These are phyloP conservation scores for Cordyceps farinosa DNA, from an alignment of 2,329 filamentous ascomycete species.

Conservation along the genomic window DNA sequence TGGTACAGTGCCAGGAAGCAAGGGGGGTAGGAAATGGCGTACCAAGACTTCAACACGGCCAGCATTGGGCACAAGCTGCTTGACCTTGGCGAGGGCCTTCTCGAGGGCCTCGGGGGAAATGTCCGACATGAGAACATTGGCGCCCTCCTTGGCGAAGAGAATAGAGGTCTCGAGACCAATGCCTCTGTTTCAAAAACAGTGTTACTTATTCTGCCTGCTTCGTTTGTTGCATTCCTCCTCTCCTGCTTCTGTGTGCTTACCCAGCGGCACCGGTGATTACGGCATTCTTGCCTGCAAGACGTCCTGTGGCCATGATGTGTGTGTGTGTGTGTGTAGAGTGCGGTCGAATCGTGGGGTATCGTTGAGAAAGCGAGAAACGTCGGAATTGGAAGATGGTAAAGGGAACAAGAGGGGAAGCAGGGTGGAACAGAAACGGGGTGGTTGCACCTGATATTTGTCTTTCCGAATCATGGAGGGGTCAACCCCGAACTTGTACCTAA, in stretches of 20 bases:
- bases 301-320: slow-evolving; percentile 34
- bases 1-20: background rate
- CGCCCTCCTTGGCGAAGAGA: slow-evolving; percentile 85
- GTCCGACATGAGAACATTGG: slow-evolving; percentile 79
- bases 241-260: slow-evolving; percentile 48
- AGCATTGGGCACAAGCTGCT: slow-evolving; percentile 63
- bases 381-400: background rate
- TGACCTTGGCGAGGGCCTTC: slow-evolving; percentile 70
- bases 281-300: slow-evolving; percentile 59
- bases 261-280: slow-evolving; percentile 82
- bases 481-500: slow-evolving; percentile 5
- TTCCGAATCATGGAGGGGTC: slow-evolving; percentile 12
- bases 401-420: background rate
- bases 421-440: slow-evolving; percentile 1
- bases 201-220: background rate
- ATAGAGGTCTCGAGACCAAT: slow-evolving; percentile 92
- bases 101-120: slow-evolving; percentile 76
- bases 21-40: slow-evolving; percentile 21
- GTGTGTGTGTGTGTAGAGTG: background rate
- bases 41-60: slow-evolving; percentile 58
- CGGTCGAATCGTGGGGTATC: slow-evolving; percentile 12
- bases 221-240: background rate
- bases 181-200: slow-evolving; percentile 52
- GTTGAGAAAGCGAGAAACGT: background rate
- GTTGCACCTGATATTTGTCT: slow-evolving; percentile 10